A percentile compares a stretch with the other conserved stretches of the same genome.
These are phyloP conservation scores for Candida maris DNA, from an alignment of 805 yeast genomes.

Conservation along the genomic window DNA sequence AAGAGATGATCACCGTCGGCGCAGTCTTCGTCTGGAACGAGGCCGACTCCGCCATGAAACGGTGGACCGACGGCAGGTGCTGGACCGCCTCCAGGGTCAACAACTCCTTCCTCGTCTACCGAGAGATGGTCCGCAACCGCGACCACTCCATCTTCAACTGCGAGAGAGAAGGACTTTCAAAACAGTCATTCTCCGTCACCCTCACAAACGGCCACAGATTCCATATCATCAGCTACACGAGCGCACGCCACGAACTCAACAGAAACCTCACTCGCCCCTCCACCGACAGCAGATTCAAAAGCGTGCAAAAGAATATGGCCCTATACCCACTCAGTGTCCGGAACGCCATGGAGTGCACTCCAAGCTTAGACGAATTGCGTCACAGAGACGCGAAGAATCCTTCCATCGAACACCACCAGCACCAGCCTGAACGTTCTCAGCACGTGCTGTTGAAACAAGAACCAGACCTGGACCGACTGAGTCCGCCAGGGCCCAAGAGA, in stretches of 20 bases:
- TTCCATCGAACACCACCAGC: too few species aligned
- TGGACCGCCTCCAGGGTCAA: constrained; percentile 73
- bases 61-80: constrained; percentile 76
- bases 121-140: constrained; percentile 50
- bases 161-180: constrained; percentile 49
- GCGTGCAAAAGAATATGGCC: constrained; percentile 15
- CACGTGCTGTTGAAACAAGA: neutral
- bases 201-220: constrained; percentile 50
- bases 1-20: constrained; percentile 48
- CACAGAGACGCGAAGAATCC: too few species aligned
- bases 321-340: constrained; percentile 18
- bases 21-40: constrained; percentile 72
- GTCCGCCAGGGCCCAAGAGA: too few species aligned
- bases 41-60: constrained; percentile 61
- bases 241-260: constrained; percentile 9
- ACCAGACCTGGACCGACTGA: neutral
- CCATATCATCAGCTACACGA: constrained; percentile 58
- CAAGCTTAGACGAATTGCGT: too few species aligned
- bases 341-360: too few species aligned
- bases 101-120: constrained; percentile 59
- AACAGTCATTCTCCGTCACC: constrained; percentile 59
- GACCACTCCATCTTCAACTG: constrained; percentile 38
- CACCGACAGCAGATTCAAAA: constrained; percentile 37
- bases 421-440: neutral
- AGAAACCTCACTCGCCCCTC: constrained; percentile 38